These are phyloP conservation scores for Leccinum boreale DNA, from an alignment of 768 basidiomycete species.

Conservation along the genomic window DNA sequence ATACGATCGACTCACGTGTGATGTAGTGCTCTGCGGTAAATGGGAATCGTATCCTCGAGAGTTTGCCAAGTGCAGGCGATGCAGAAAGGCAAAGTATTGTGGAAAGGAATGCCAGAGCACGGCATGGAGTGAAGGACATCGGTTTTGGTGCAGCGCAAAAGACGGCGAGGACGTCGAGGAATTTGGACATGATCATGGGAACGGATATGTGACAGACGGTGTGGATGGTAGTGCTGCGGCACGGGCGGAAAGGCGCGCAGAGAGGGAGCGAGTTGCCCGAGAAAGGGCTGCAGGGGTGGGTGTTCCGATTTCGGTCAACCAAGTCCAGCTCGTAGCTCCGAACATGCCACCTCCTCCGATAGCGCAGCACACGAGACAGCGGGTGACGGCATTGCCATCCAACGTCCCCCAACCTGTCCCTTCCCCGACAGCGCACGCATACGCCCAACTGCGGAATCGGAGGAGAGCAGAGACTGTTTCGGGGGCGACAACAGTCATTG, in stretches of 20 bases:
- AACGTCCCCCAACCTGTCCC: slow-evolving; percentile 23
- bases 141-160: slow-evolving; percentile 87
- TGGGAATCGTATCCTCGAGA: slow-evolving; percentile 94
- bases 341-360: slow-evolving; percentile 8
- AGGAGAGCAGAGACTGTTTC: slow-evolving; percentile 35
- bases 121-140: slow-evolving; percentile 94
- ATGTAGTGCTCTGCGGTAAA: slow-evolving; percentile 83
- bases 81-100: slow-evolving; percentile 97
- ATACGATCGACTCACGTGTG: slow-evolving; percentile 1
- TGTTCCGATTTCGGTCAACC: slow-evolving; percentile 12
- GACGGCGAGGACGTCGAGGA: slow-evolving; percentile 46
- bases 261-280: slow-evolving; percentile 33
- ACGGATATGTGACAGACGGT: slow-evolving; percentile 8
- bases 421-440: slow-evolving; percentile 17
- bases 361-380: slow-evolving; percentile 23
- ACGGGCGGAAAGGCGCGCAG: slow-evolving; percentile 35
- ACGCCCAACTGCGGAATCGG: slow-evolving; percentile 25
- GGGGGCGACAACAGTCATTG: slow-evolving; percentile 26
- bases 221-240: slow-evolving; percentile 12
- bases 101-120: slow-evolving; percentile 96
- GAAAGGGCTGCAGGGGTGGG: slow-evolving; percentile 21
- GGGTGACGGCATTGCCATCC: slow-evolving; percentile 28
- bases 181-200: slow-evolving; percentile 27
- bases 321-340: slow-evolving; percentile 10
- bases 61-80: slow-evolving; percentile 95